Evolutionary conservation across 805 yeast genomes (phyloP).

Genomic region (Candida vartiovaarae): DNA sequence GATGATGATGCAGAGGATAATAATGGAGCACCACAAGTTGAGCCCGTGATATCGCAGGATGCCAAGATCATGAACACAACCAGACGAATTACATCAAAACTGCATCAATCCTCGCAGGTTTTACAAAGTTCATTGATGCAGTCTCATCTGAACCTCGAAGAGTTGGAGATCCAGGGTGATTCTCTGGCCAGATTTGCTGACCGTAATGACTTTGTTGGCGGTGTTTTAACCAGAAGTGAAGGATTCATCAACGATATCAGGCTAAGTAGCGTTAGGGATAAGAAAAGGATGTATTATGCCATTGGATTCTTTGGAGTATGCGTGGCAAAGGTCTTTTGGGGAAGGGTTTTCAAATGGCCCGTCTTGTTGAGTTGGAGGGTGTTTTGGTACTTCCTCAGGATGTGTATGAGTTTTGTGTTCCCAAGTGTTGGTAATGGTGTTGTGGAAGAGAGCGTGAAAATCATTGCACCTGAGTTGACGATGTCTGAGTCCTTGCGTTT

Average conservation of each 20-base stretch:
- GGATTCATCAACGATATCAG: conserved; percentile 21
- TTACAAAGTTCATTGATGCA: conserved; percentile 21
- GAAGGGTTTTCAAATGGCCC: conserved; percentile 18
- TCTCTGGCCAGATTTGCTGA: conserved; percentile 13
- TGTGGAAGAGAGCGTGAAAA: background rate
- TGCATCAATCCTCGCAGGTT: conserved; percentile 19
- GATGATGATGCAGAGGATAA: background rate
- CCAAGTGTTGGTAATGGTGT: conserved; percentile 3
- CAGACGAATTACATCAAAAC: conserved; percentile 20
- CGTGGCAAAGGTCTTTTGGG: conserved; percentile 17
- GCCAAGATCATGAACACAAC: conserved; percentile 20
- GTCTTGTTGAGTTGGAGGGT: conserved; percentile 8
- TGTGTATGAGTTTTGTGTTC: conserved; percentile 1
- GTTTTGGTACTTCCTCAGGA: background rate
- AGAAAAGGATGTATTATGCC: conserved; percentile 17
- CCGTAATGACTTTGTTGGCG: conserved; percentile 15
- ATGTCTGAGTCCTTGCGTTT: background rate
- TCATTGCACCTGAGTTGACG: background rate
- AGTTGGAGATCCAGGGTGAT: conserved; percentile 19
- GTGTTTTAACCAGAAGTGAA: conserved; percentile 18
- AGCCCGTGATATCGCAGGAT: conserved; percentile 3
- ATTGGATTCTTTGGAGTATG: conserved; percentile 16
- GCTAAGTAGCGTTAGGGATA: conserved; percentile 18
- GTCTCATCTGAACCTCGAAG: conserved; percentile 21
- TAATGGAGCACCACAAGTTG: background rate